phyloP scores from a whole-genome alignment of 768 basidiomycete genomes.

The Multifurca ochricompacta region DNA sequence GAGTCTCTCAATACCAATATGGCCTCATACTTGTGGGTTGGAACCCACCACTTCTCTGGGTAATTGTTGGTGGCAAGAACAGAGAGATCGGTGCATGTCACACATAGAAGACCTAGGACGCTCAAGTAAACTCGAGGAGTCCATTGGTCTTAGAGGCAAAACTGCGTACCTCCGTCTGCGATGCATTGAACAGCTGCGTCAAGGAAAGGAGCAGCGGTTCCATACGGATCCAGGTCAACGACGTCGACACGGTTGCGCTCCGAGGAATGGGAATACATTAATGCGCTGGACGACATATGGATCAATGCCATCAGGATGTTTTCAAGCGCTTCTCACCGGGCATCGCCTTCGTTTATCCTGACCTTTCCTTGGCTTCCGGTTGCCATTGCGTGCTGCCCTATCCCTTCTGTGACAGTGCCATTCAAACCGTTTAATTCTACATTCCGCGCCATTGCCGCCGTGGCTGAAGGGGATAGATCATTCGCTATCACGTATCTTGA shows the following conservation, averaged over 20 bases:
- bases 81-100: constrained; percentile 94
- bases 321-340: constrained; percentile 51
- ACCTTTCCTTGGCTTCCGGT: constrained; percentile 43
- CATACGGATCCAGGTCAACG: constrained; percentile 97
- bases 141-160: not conserved
- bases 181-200: constrained; percentile 89
- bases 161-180: constrained; percentile 67
- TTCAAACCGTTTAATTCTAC: constrained; percentile 72
- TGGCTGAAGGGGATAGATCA: constrained; percentile 78
- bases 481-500: constrained; percentile 88
- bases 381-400: constrained; percentile 2
- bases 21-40: not conserved
- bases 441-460: constrained; percentile 80
- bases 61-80: constrained; percentile 92
- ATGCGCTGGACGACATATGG: constrained; percentile 39
- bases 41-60: constrained; percentile 84
- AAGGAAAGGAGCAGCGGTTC: constrained; percentile 94
- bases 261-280: constrained; percentile 86
- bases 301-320: not conserved
- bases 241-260: constrained; percentile 75
- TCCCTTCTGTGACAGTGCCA: constrained; percentile 22
- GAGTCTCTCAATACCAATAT: not conserved
- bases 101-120: constrained; percentile 70
- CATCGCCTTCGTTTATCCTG: constrained; percentile 86
- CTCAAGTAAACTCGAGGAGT: not conserved